Base-by-base conservation (phyloP, 2,329 filamentous ascomycete species). In the Fusarium duplospermum region DNA sequence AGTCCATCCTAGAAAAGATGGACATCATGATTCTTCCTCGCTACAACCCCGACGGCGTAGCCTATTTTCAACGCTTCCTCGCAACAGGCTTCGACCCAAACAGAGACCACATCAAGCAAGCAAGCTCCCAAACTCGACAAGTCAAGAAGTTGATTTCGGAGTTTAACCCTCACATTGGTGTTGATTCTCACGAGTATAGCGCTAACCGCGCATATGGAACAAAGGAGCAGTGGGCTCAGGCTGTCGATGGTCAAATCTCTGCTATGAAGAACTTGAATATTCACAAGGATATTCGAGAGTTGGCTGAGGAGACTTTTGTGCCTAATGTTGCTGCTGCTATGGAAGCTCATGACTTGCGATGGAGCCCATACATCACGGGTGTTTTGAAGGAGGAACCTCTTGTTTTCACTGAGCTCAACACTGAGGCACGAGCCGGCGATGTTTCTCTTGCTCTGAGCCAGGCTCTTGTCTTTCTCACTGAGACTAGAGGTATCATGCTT, bases 221-320 rank as follows among this genome's bases (percentile, higher is more conserved):
- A 13, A 42, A 77, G 6, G 64, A 74, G 2, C 75, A 77, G 33
- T 77, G 73, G 75, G 67, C 60, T 2, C 78, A 78, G 24, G 76
- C 78, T 1, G 60, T 76, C 0, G 78, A 80, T 22, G 76, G 77
- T 3, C 76, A 80, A 16, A 74, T 80, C 7, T 76, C 78, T 0
- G 67, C 75, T 0, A 77, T 80, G 69, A 79, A 79, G 64, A 80
- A 80, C 22, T 36, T 79, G 8, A 80, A 80, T 16, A 80, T 78
- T 4, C 79, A 80, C 62, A 70, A 72, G 14, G 73, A 78, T 2
- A 80, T 80, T 18, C 75, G 78, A 1, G 72, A 79, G 6, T 71
- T 76, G 52, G 62, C 76, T 1, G 72, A 77, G 11, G 67, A 75
- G 6, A 45, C 68, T 4, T 76, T 80, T 33, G 69, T 72, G 10